Evolutionary conservation across 176 grass and related monocot species (phyloP), one percentile per base, ranked within the genome.

Genomic region (Carex parvula): DNA sequence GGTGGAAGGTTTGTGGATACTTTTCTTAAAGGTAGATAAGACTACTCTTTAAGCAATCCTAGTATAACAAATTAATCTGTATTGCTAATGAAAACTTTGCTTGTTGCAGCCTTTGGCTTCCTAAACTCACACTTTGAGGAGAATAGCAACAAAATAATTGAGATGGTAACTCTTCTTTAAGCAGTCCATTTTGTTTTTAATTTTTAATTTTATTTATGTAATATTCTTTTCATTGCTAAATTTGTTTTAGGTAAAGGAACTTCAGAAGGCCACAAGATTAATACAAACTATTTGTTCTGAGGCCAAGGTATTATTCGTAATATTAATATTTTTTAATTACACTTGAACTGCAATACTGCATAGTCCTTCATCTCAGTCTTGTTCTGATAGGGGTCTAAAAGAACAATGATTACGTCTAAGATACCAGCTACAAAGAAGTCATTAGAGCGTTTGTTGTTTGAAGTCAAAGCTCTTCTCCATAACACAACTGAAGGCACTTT

Each of bases 321-420:
- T 88, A 54, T 22, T 3, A 29, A 30, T 0, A 77, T 77, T 55
- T 14, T 53, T 70, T 14, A 6, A 21, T 21, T 10, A 53, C 24
- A 79, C 70, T 58, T 42, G 48, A 59, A 76, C 17, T 65, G 22
- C 37, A 56, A 46, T 41, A 64, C 11, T 54, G 22, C 82, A 55
- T 84, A 78, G 18, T 50, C 18, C 3, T 2, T 79, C 70, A 61
- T 88, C 46, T 84, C 63, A 68, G 17, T 79, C 68, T 6, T 58
- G 58, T 81, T 81, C 56, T 71, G 65, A 48, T 62, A 94, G 92
- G 85, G 89, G 44, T 82, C 83, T 46, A 97, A 92, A 90, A 78
- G 87, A 84, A 94, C 92, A 66, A 93, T 91, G 92, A 92, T 98
- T 66, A 98, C 88, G 32, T 89, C 92, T 77, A 98, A 98, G 80